A percentile compares a stretch with the other conserved stretches of the same genome.
Evolutionary conservation across 495 filamentous ascomycete genomes (phyloP).

Genomic region (Jackrogersella minutella): DNA sequence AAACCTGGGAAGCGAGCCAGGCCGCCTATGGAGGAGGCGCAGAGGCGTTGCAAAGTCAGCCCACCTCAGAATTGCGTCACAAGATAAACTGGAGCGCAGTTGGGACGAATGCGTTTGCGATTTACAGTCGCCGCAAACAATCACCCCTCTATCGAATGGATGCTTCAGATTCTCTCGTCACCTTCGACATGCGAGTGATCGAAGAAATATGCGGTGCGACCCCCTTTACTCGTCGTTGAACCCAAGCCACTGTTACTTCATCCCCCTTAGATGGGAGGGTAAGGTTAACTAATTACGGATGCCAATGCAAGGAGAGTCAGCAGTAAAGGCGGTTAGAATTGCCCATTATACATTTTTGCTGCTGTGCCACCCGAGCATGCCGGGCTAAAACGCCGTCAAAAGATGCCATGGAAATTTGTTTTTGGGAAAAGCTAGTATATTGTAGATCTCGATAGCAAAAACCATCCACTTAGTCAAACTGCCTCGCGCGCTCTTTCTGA

Average conservation of each 20-base stretch:
- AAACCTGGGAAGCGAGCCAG: not conserved
- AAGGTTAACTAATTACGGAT: constrained; percentile 21
- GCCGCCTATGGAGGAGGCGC: not conserved
- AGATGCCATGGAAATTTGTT: not conserved
- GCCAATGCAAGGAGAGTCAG: constrained; percentile 28
- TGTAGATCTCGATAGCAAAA: constrained; percentile 10
- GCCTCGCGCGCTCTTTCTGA: constrained; percentile 17
- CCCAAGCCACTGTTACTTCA: not conserved
- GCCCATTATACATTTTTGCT: constrained; percentile 10
- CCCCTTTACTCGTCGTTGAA: constrained; percentile 3
- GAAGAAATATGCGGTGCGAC: constrained; percentile 38
- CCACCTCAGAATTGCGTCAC: constrained; percentile 26
- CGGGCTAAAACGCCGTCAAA: not conserved
- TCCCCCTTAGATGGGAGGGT: constrained; percentile 12
- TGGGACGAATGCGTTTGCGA: not conserved
- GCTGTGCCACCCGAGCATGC: constrained; percentile 13
- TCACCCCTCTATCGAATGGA: constrained; percentile 12
- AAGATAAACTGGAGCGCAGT: not conserved
- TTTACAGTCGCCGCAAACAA: constrained; percentile 20
- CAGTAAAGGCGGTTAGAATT: constrained; percentile 17
- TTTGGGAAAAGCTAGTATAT: constrained; percentile 1
- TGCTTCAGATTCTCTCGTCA: constrained; percentile 9
- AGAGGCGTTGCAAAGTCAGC: constrained; percentile 10
- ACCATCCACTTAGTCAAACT: constrained; percentile 23
- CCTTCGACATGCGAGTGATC: constrained; percentile 40